phyloP scores from a whole-genome alignment of 2,329 filamentous ascomycete species.

The Ceratocystis ficicola region DNA sequence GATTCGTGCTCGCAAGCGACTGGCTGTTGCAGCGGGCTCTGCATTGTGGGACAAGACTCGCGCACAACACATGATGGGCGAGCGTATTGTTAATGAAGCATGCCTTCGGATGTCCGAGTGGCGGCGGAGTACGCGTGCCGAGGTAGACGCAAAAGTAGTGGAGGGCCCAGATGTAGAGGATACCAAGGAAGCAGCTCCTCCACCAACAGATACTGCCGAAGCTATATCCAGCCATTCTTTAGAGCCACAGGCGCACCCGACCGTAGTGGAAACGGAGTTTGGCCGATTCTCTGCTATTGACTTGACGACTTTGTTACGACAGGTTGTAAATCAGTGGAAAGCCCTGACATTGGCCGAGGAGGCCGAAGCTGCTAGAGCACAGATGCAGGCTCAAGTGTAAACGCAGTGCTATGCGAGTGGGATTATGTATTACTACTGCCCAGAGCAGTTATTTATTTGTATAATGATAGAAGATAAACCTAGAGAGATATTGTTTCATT shows the following conservation, averaged over 20 bases:
- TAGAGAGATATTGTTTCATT: no score
- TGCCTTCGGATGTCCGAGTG: neutral
- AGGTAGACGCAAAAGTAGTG: neutral
- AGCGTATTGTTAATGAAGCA: conserved; percentile 7
- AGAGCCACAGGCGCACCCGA: neutral
- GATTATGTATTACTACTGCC: no score
- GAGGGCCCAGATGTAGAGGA: neutral
- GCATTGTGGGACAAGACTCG: conserved; percentile 19
- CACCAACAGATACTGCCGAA: neutral
- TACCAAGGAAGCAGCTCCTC: neutral
- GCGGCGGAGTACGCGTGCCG: neutral
- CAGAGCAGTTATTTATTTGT: no score
- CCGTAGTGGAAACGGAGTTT: conserved; percentile 12
- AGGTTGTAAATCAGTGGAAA: conserved; percentile 4
- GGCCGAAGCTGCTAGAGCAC: neutral
- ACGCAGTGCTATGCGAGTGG: neutral
- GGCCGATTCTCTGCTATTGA: neutral
- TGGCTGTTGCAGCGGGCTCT: conserved; percentile 10
- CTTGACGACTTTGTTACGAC: conserved; percentile 7
- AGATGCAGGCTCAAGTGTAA: neutral
- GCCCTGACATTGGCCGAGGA: neutral
- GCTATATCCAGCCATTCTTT: neutral
- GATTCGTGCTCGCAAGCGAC: conserved; percentile 11
- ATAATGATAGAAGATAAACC: no score
- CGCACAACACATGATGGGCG: conserved; percentile 12